phyloP scores from a whole-genome alignment of 495 filamentous ascomycete genomes.

The Aspergillus mulundensis region DNA sequence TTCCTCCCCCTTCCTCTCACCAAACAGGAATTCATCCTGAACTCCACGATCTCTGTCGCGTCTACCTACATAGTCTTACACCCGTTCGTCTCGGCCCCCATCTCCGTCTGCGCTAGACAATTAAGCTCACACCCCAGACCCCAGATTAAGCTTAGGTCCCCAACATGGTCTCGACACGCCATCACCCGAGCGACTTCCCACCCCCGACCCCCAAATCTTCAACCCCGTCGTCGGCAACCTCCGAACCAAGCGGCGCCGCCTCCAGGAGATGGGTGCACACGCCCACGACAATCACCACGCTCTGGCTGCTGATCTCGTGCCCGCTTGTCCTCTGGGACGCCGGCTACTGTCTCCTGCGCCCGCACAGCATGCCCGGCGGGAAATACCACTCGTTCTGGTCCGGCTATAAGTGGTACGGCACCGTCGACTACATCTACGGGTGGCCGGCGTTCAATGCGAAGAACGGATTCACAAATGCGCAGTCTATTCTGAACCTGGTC shows the following conservation, averaged over 20 bases:
- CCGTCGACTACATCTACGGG: slow-evolving; percentile 80
- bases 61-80: background rate
- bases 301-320: slow-evolving; percentile 76
- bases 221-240: slow-evolving; percentile 13
- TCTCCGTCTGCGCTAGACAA: background rate
- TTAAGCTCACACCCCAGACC: background rate
- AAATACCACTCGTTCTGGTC: slow-evolving; percentile 67
- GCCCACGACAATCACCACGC: slow-evolving; percentile 57
- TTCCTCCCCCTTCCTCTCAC: background rate
- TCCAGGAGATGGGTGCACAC: slow-evolving; percentile 59
- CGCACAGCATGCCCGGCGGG: slow-evolving; percentile 79
- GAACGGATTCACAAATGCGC: slow-evolving; percentile 79
- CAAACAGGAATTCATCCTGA: no score
- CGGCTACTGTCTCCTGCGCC: slow-evolving; percentile 75
- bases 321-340: slow-evolving; percentile 84
- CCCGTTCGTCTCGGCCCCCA: background rate
- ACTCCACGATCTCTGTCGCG: no score
- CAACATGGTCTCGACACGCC: slow-evolving; percentile 50
- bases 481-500: slow-evolving; percentile 66
- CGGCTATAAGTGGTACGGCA: slow-evolving; percentile 79
- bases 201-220: slow-evolving; percentile 22
- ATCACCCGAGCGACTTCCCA: slow-evolving; percentile 46
- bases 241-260: slow-evolving; percentile 24
- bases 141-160: no score
- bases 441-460: slow-evolving; percentile 66